Percentiles rank a stretch among this genome's conserved stretches.
Evolutionary conservation across 768 basidiomycete genomes (phyloP).

Genomic region (Leccinellum albellum): DNA sequence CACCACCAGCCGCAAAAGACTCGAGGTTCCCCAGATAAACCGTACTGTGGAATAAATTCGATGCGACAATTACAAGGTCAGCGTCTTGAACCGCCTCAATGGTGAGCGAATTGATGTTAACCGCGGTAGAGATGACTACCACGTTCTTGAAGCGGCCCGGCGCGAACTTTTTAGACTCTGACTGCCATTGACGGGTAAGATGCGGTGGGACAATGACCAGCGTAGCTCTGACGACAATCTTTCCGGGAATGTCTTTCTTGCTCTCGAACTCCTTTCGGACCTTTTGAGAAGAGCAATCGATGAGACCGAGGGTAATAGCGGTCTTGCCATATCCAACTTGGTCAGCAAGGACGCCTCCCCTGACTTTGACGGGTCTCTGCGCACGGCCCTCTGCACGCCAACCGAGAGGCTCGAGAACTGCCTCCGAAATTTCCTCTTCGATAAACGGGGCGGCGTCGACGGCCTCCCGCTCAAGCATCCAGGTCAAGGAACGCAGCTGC

Average conservation of each 20-base stretch:
- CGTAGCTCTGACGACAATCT: constrained; percentile 76
- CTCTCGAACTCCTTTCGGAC: constrained; percentile 58
- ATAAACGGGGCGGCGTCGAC: constrained; percentile 64
- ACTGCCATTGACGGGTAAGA: constrained; percentile 84
- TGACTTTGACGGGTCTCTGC: constrained; percentile 65
- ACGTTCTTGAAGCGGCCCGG: constrained; percentile 43
- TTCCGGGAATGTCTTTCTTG: constrained; percentile 46
- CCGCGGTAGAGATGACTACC: constrained; percentile 61
- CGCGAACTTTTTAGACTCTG: constrained; percentile 80
- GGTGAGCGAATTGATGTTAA: constrained; percentile 66
- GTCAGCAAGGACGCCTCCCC: constrained; percentile 92
- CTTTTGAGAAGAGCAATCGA: constrained; percentile 62
- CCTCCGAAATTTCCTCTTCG: constrained; percentile 94
- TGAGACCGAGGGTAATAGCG: constrained; percentile 86
- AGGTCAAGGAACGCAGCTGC: constrained; percentile 84
- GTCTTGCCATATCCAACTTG: constrained; percentile 98
- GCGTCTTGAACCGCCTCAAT: constrained; percentile 75
- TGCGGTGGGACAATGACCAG: constrained; percentile 88
- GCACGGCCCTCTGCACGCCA: constrained; percentile 96
- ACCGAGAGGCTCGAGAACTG: constrained; percentile 76
- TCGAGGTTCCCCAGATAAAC: constrained; percentile 77
- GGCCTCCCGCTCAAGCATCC: constrained; percentile 87
- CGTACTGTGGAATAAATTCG: constrained; percentile 76
- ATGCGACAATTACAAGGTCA: constrained; percentile 83
- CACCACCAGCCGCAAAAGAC: constrained; percentile 61